Percentiles rank a stretch among this genome's conserved stretches.
These are phyloP conservation scores for Penicillium bovifimosum DNA, from an alignment of 495 filamentous ascomycete species.

Conservation along the genomic window DNA sequence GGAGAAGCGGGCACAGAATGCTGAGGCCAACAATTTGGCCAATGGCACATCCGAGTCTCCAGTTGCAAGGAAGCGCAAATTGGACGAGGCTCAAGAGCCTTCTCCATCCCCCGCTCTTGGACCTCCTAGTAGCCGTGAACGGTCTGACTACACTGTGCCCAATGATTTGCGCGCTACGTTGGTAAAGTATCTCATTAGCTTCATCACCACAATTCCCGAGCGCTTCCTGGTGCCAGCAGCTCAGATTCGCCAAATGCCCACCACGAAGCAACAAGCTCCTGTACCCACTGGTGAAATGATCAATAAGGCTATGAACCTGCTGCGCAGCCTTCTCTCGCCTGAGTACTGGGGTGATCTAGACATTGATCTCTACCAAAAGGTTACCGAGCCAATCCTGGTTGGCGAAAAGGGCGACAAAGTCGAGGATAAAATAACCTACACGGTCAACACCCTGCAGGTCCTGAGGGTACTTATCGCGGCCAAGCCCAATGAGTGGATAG, in stretches of 20 bases:
- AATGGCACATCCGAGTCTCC: slow-evolving; percentile 61
- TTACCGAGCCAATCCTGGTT: slow-evolving; percentile 75
- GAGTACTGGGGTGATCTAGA: slow-evolving; percentile 91
- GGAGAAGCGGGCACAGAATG: slow-evolving; percentile 62
- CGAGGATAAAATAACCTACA: slow-evolving; percentile 68
- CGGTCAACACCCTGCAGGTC: slow-evolving; percentile 89
- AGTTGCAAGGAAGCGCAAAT: slow-evolving; percentile 67
- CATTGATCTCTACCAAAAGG: slow-evolving; percentile 82
- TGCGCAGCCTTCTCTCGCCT: slow-evolving; percentile 82
- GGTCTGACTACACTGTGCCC: slow-evolving; percentile 64
- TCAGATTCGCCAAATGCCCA: slow-evolving; percentile 51
- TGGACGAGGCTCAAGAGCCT: slow-evolving; percentile 49
- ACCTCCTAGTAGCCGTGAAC: slow-evolving; percentile 48
- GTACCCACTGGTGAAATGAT: slow-evolving; percentile 66
- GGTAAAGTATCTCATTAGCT: slow-evolving; percentile 88
- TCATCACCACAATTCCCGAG: slow-evolving; percentile 85
- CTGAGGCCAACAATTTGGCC: slow-evolving; percentile 23
- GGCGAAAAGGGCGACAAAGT: slow-evolving; percentile 60
- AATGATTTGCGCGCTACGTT: slow-evolving; percentile 62
- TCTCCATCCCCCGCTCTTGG: slow-evolving; percentile 41
- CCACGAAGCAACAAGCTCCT: slow-evolving; percentile 40
- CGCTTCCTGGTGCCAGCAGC: slow-evolving; percentile 69
- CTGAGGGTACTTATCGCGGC: slow-evolving; percentile 79
- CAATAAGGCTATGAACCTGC: slow-evolving; percentile 73
- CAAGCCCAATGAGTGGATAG: slow-evolving; percentile 85